Evolutionary conservation across 2,329 filamentous ascomycete genomes (phyloP), one percentile per base, ranked within the genome.

Genomic region (Grosmannia huntii): DNA sequence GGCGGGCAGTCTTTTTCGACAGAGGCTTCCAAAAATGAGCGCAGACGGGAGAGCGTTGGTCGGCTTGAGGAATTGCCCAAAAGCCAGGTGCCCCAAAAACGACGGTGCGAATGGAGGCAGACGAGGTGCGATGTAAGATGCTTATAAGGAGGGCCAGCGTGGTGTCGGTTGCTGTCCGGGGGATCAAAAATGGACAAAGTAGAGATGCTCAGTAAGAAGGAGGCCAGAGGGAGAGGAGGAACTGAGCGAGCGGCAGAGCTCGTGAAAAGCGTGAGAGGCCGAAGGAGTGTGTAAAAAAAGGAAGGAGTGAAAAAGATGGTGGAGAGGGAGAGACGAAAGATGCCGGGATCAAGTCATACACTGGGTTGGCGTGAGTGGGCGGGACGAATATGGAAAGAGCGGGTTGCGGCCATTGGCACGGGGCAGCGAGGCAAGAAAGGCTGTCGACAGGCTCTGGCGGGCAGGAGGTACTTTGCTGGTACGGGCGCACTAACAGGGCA

Each of bases 321-420:
- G 58, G 38, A 55, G 51, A 60, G 55, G 58, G 51, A 60, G 28
- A 54, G 49, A 52, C 28, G 44, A 49, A 31, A 58, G 53, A 55
- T 38, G 54, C 54, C 58, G 54, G 58, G 50, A 56, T 56, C 28
- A 44, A 48, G 36, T 56, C 50, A 27, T 31, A 50, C 55, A 23
- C 28, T 50, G 33, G 41, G 41, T 41, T 51, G 38, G 49, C 27
- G 54, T 53, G 46, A 59, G 53, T 59, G 55, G 55, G 58, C 41
- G 58, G 51, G 56, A 57, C 58, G 55, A 38, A 57, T 57, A 33
- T 60, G 58, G 58, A 57, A 59, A 60, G 58, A 54, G 58, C 58
- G 58, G 49, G 48, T 53, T 54, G 51, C 50, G 50, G 58, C 55
- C 58, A 60, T 57, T 60, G 58, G 41, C 51, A 57, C 28, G 31